These are phyloP conservation scores for Brassica napus DNA, from an alignment of 345 rosid species.

Conservation along the genomic window DNA sequence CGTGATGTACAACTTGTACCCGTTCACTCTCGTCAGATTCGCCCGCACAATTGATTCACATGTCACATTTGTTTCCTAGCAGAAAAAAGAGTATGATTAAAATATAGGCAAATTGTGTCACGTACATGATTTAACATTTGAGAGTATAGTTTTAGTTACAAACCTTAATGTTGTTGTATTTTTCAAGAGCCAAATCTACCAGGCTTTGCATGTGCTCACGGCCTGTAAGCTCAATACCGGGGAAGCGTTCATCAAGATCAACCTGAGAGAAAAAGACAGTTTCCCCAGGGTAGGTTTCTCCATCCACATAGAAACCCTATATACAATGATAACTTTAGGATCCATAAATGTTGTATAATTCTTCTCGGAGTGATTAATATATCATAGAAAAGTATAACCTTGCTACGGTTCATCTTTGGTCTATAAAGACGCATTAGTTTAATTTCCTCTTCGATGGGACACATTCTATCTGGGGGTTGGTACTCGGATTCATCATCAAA, in stretches of 20 bases:
- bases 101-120: neutral
- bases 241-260: neutral
- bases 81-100: neutral
- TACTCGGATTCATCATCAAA: neutral
- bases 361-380: neutral
- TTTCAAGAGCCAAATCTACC: slow-evolving; percentile 2
- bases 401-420: neutral
- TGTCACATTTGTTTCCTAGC: neutral
- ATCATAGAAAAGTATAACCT: neutral
- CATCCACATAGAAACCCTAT: neutral
- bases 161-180: slow-evolving; percentile 12
- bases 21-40: neutral
- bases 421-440: neutral
- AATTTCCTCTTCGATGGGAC: neutral
- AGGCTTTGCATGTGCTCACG: neutral
- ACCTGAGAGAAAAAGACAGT: neutral
- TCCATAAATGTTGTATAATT: neutral
- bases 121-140: neutral
- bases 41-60: slow-evolving; percentile 15
- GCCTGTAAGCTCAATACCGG: neutral
- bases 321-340: neutral
- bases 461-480: neutral
- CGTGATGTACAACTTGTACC: slow-evolving; percentile 10
- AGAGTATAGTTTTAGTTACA: neutral
- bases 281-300: neutral